These are phyloP conservation scores for Rosa rugosa DNA, from an alignment of 306 rosid genomes.

Conservation along the genomic window DNA sequence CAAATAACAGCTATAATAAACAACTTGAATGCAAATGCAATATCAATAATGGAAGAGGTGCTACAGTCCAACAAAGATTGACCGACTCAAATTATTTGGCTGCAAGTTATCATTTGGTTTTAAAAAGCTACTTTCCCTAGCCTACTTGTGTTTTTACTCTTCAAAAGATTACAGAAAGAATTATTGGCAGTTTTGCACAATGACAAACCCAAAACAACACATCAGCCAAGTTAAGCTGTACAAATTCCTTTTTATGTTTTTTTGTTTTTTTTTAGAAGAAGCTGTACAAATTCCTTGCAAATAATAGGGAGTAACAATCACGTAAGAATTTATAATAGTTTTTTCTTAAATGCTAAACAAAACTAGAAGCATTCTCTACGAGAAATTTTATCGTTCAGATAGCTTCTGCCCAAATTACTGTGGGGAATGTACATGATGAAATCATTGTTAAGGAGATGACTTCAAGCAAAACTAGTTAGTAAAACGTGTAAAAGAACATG, in stretches of 20 bases:
- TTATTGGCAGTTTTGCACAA: constrained; percentile 1
- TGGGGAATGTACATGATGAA: neutral
- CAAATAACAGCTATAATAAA: neutral
- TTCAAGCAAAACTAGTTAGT: neutral
- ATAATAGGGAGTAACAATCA: constrained; percentile 7
- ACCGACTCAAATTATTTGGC: neutral
- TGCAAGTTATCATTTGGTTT: neutral
- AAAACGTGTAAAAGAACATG: neutral
- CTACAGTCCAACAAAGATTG: neutral
- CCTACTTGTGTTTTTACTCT: neutral
- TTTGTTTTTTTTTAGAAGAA: neutral
- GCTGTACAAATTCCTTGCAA: neutral
- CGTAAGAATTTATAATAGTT: neutral
- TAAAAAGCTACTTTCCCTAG: neutral
- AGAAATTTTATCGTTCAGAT: neutral
- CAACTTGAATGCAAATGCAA: neutral
- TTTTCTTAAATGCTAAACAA: neutral
- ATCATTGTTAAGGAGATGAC: neutral
- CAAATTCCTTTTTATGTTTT: neutral
- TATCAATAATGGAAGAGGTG: neutral
- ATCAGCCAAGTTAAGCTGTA: neutral
- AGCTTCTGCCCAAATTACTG: neutral
- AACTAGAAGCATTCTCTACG: neutral
- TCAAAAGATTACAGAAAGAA: constrained; percentile 1
- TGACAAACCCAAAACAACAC: neutral